These are phyloP conservation scores for Starmerella etchellsii DNA, from an alignment of 805 yeast species.

Conservation along the genomic window DNA sequence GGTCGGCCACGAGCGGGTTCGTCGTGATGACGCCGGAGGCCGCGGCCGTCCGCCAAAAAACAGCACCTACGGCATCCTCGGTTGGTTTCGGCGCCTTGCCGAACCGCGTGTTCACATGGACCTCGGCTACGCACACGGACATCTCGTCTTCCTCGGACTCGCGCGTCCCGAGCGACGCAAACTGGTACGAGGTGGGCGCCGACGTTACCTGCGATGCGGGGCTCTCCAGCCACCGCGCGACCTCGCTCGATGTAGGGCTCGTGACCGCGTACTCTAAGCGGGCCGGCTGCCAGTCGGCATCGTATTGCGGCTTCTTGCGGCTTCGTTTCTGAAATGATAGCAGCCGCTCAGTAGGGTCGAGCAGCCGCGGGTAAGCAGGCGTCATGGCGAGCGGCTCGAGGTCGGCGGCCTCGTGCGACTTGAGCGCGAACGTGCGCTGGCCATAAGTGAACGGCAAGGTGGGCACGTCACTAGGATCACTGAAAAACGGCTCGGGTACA, in stretches of 20 bases:
- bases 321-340: too few relatives aligned
- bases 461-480: constrained; percentile 40
- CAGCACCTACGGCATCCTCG: constrained; percentile 42
- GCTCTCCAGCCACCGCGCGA: constrained; percentile 10
- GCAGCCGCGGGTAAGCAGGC: too few relatives aligned
- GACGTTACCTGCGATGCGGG: not conserved
- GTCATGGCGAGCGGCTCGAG: too few relatives aligned
- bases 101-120: constrained; percentile 45
- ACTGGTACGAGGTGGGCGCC: constrained; percentile 3
- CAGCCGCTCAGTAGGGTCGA: too few relatives aligned
- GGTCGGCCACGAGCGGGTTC: not conserved
- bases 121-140: constrained; percentile 51
- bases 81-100: constrained; percentile 52
- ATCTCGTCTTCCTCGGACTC: constrained; percentile 27
- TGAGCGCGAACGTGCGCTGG: constrained; percentile 45
- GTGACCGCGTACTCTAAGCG: constrained; percentile 7
- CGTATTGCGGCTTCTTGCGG: too few relatives aligned
- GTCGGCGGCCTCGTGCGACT: constrained; percentile 29
- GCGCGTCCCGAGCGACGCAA: constrained; percentile 9
- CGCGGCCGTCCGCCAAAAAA: constrained; percentile 41
- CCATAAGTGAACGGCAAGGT: constrained; percentile 48
- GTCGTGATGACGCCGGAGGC: constrained; percentile 9
- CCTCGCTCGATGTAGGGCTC: constrained; percentile 13
- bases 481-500: constrained; percentile 28
- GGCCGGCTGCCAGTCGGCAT: not conserved